Evolutionary conservation across 2,329 filamentous ascomycete species (phyloP).

Genomic region (Elsinoe ampelina): DNA sequence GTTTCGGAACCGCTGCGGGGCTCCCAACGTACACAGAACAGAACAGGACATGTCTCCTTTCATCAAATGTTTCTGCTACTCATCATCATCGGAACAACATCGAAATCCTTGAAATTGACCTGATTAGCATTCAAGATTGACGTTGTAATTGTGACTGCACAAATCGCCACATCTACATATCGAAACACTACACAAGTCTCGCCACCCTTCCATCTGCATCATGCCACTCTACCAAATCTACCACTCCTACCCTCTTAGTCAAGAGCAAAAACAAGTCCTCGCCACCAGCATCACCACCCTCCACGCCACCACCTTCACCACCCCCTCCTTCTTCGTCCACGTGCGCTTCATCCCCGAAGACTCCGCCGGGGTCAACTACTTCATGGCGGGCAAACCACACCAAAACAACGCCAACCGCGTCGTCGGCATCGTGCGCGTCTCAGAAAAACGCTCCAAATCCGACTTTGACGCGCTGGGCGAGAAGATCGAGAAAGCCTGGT

Average conservation of each 20-base stretch:
- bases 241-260: background rate
- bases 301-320: slow-evolving; percentile 2
- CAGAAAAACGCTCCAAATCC: background rate
- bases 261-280: background rate
- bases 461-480: background rate
- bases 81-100: no score
- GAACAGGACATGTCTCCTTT: no score
- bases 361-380: background rate
- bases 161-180: no score
- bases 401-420: background rate
- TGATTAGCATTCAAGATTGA: no score
- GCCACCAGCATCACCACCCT: background rate
- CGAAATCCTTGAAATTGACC: no score
- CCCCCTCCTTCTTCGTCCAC: slow-evolving; percentile 6
- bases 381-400: slow-evolving; percentile 5
- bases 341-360: slow-evolving; percentile 6
- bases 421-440: background rate
- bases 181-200: no score
- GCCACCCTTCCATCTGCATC: background rate
- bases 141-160: no score
- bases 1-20: no score
- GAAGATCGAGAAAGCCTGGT: slow-evolving; percentile 5
- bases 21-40: no score
- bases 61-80: no score
- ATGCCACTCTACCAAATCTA: slow-evolving; percentile 10